A percentile compares a stretch with the other conserved stretches of the same genome.
Evolutionary conservation across 2,329 filamentous ascomycete genomes (phyloP).

Genomic region (Fonsecaea nubica): DNA sequence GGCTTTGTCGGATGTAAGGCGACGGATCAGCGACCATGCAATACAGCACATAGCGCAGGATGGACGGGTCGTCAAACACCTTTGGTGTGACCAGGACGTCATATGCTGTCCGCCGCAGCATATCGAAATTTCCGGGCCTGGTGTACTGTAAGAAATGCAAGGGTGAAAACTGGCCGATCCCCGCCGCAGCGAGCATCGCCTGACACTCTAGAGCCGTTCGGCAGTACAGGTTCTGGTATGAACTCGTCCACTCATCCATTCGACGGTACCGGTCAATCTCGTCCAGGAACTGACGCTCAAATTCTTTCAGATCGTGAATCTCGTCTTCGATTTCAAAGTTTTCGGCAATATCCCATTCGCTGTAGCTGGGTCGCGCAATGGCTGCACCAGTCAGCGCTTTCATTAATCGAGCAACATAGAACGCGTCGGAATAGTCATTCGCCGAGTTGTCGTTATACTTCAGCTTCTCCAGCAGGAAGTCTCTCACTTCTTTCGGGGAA

Average conservation of each 20-base stretch:
- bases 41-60: constrained; percentile 64
- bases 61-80: constrained; percentile 57
- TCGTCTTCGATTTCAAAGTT: constrained; percentile 56
- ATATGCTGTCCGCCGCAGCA: constrained; percentile 66
- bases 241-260: constrained; percentile 71
- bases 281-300: constrained; percentile 63
- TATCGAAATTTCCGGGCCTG: constrained; percentile 63
- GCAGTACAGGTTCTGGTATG: constrained; percentile 69
- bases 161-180: constrained; percentile 59
- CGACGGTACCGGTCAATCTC: constrained; percentile 69
- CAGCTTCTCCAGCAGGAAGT: constrained; percentile 86
- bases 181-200: constrained; percentile 60
- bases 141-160: constrained; percentile 68
- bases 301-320: constrained; percentile 59
- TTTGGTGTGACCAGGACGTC: constrained; percentile 63
- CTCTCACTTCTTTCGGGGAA: constrained; percentile 78
- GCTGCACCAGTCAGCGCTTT: constrained; percentile 64
- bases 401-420: constrained; percentile 85
- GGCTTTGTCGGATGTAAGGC: constrained; percentile 61
- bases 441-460: constrained; percentile 93
- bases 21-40: constrained; percentile 64
- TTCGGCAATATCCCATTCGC: constrained; percentile 48
- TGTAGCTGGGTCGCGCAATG: constrained; percentile 50
- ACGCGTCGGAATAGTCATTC: constrained; percentile 86
- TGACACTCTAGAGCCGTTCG: constrained; percentile 67